phyloP scores from a whole-genome alignment of 2,329 filamentous ascomycete species.

The Phialophora verrucosa region DNA sequence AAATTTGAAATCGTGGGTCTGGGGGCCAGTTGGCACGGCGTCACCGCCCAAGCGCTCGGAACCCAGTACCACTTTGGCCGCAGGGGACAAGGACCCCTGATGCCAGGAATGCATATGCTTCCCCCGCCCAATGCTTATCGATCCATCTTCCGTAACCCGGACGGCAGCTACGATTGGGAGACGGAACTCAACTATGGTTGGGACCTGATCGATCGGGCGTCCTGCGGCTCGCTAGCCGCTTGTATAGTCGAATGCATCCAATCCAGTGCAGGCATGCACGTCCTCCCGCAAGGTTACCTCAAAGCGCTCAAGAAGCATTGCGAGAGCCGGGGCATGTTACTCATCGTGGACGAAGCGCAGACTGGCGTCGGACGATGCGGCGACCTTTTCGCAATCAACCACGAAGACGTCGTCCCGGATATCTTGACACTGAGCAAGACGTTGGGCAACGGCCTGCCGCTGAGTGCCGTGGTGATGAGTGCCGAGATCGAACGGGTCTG shows the following conservation, averaged over 20 bases:
- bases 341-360: constrained; percentile 67
- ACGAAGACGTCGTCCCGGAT: constrained; percentile 62
- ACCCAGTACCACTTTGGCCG: constrained; percentile 63
- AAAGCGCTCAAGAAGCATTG: constrained; percentile 61
- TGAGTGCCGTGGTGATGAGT: constrained; percentile 64
- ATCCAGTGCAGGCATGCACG: constrained; percentile 65
- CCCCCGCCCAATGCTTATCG: constrained; percentile 67
- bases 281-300: constrained; percentile 65
- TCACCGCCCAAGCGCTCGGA: constrained; percentile 60
- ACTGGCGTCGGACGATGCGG: constrained; percentile 64
- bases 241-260: constrained; percentile 68
- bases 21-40: constrained; percentile 65
- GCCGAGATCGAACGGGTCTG: constrained; percentile 58
- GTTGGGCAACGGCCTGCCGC: constrained; percentile 64
- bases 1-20: constrained; percentile 70
- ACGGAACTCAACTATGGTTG: constrained; percentile 68
- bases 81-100: constrained; percentile 52
- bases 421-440: constrained; percentile 68
- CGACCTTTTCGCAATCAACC: constrained; percentile 64
- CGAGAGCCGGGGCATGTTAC: constrained; percentile 60
- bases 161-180: constrained; percentile 69
- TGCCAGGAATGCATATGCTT: constrained; percentile 64
- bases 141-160: constrained; percentile 63
- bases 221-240: constrained; percentile 66
- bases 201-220: constrained; percentile 64